Percentiles rank a stretch among this genome's conserved stretches.
Conservation (phyloP, 768 basidiomycete species). For the Leccinellum albellum region DNA sequence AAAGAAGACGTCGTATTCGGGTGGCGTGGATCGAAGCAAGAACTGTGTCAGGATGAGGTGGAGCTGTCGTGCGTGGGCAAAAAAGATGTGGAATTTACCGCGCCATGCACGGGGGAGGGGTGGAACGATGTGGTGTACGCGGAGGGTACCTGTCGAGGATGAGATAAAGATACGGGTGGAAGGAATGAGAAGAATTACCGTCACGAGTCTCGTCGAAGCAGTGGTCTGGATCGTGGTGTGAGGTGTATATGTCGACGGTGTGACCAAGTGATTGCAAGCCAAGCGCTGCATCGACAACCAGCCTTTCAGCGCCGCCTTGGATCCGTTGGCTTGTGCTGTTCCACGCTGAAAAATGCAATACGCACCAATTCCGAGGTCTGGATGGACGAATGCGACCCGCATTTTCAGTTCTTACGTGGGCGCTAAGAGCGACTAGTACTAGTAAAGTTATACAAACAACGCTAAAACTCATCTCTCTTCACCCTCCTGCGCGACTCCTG, state of each 20-base stretch:
- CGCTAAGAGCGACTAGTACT: background rate
- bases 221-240: slow-evolving; percentile 80
- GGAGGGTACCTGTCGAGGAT: slow-evolving; percentile 63
- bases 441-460: background rate
- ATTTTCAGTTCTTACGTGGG: slow-evolving; percentile 16
- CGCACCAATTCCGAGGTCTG: slow-evolving; percentile 89
- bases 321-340: background rate
- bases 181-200: slow-evolving; percentile 42
- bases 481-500: slow-evolving; percentile 18
- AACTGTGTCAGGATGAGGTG: slow-evolving; percentile 58
- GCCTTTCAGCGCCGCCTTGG: background rate
- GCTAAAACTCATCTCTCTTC: slow-evolving; percentile 28
- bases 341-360: background rate
- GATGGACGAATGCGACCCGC: slow-evolving; percentile 83
- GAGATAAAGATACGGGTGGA: slow-evolving; percentile 9
- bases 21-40: slow-evolving; percentile 48
- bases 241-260: slow-evolving; percentile 85
- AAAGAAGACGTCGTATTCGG: slow-evolving; percentile 77
- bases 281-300: slow-evolving; percentile 57
- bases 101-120: slow-evolving; percentile 76
- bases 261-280: slow-evolving; percentile 85
- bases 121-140: slow-evolving; percentile 65
- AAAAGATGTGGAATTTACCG: slow-evolving; percentile 84
- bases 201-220: slow-evolving; percentile 94
- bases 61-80: slow-evolving; percentile 85